phyloP scores from a whole-genome alignment of 2,329 filamentous ascomycete genomes.

The Chaetomiaceae sp. region DNA sequence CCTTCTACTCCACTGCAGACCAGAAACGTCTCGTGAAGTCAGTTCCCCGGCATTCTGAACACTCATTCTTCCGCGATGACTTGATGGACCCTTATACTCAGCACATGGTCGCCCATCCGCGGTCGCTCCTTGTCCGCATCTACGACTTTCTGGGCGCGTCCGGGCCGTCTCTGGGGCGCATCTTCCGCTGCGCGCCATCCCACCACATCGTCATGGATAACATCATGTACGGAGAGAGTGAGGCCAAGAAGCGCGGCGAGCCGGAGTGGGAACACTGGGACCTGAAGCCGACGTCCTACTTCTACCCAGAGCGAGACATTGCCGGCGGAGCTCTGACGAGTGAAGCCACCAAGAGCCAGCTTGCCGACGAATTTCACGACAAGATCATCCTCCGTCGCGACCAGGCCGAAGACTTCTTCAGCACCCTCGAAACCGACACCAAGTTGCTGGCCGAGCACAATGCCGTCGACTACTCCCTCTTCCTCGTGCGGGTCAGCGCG shows the following conservation, averaged over 20 bases:
- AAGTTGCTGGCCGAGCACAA: slow-evolving; percentile 55
- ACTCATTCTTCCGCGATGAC: slow-evolving; percentile 62
- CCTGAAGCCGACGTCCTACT: slow-evolving; percentile 67
- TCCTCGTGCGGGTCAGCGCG: slow-evolving; percentile 49
- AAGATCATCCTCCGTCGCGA: slow-evolving; percentile 52
- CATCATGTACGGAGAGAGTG: slow-evolving; percentile 54
- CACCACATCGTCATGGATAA: slow-evolving; percentile 79
- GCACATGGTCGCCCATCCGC: slow-evolving; percentile 55
- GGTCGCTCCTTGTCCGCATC: slow-evolving; percentile 63
- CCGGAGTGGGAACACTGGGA: slow-evolving; percentile 64
- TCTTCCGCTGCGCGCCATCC: slow-evolving; percentile 55
- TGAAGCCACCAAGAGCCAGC: slow-evolving; percentile 57
- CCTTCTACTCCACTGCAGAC: slow-evolving; percentile 64
- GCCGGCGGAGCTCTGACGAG: slow-evolving; percentile 57
- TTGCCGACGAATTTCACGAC: slow-evolving; percentile 63
- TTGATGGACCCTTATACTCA: slow-evolving; percentile 58
- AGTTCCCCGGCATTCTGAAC: slow-evolving; percentile 62
- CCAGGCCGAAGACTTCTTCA: slow-evolving; percentile 51
- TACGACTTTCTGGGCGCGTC: slow-evolving; percentile 60
- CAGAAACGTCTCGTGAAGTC: slow-evolving; percentile 66
- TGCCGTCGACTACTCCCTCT: slow-evolving; percentile 70
- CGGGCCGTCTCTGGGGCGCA: slow-evolving; percentile 50
- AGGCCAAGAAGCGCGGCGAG: slow-evolving; percentile 29
- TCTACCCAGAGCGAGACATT: slow-evolving; percentile 68
- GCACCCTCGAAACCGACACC: slow-evolving; percentile 55